Base-by-base conservation (phyloP, 208 protist species). In the Phytomonas francai region DNA sequence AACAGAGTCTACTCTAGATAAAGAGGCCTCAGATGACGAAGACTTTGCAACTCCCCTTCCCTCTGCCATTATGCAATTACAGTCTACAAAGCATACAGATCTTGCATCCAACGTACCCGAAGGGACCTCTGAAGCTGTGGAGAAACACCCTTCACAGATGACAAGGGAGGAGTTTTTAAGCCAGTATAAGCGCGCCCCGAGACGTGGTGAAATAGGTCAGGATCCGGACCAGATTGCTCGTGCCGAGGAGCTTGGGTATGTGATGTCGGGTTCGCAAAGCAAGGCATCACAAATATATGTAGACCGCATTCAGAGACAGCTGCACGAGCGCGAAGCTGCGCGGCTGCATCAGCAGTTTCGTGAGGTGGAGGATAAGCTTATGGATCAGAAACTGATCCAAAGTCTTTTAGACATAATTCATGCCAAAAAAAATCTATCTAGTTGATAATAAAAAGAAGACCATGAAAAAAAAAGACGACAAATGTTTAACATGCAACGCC, bases 231-330 rank as follows among this genome's bases (percentile, higher is more conserved):
- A 84, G 63, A 91, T 95, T 56, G 79, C 84, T 42, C 76, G 73
- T 22, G 90, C 90, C 11, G 83, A 95, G 73, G 70, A 84, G 71
- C 79, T 95, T 56, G 90, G 90, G 61, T 95, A 95, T 77, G 90
- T 95, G 65, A 95, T 95, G 90, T 92, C 85, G 32, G 90, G 90
- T 59, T 93, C 90, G n/a, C 85, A 86, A 68, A 92, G 87, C 70
- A 87, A 81, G 25, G 87, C 79, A 30, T 79, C 85, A 29, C 81
- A 90, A 67, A 81, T 91, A 72, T 95, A 93, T 77, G 78, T 95
- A 27, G 84, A 93, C 67, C 78, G 82, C 67, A 83, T 93, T 31
- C 90, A 95, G 75, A 84, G 86, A 25, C 88, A 95, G 65, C 76
- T 95, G n/a, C 90, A 95, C 73, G 90, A 95, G 74, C 84, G 86